A percentile compares a stretch with the other conserved stretches of the same genome.
These are phyloP conservation scores for Rosa rugosa DNA, from an alignment of 306 rosid species.

Conservation along the genomic window DNA sequence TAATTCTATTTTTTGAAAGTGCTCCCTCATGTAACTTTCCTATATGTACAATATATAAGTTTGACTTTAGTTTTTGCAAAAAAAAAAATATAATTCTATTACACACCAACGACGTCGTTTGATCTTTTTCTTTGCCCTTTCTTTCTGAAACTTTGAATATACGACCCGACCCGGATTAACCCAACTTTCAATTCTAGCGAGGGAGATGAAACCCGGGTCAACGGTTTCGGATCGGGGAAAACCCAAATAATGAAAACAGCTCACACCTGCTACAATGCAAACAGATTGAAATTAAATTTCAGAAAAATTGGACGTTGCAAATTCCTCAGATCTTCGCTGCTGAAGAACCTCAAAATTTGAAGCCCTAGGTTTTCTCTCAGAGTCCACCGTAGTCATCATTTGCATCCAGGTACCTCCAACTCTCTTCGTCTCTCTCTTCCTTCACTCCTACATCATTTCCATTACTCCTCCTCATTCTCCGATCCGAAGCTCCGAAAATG, in stretches of 20 bases:
- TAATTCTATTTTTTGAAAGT: too few relatives aligned
- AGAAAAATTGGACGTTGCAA: slow-evolving; percentile 1
- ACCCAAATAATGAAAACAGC: slow-evolving; percentile 7
- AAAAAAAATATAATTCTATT: too few relatives aligned
- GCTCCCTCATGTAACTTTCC: too few relatives aligned
- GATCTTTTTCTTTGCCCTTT: too few relatives aligned
- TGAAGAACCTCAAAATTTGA: background rate
- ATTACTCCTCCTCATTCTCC: background rate
- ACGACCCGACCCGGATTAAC: background rate
- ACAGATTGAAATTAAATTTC: slow-evolving; percentile 6
- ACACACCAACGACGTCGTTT: too few relatives aligned
- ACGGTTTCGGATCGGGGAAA: background rate
- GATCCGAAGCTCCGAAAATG: background rate
- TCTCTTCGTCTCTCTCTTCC: background rate
- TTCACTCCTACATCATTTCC: background rate
- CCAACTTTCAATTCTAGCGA: background rate
- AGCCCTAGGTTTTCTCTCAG: slow-evolving; percentile 7
- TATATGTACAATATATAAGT: too few relatives aligned
- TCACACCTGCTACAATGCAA: background rate
- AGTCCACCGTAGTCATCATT: slow-evolving; percentile 1
- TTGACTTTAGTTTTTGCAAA: too few relatives aligned
- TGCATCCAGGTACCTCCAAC: background rate
- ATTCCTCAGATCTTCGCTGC: slow-evolving; percentile 23
- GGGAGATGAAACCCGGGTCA: slow-evolving; percentile 6
- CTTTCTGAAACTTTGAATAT: background rate